Evolutionary conservation across 352 stramenopile species (phyloP), one percentile per base, ranked within the genome.

Genomic region (Lagenidium giganteum): DNA sequence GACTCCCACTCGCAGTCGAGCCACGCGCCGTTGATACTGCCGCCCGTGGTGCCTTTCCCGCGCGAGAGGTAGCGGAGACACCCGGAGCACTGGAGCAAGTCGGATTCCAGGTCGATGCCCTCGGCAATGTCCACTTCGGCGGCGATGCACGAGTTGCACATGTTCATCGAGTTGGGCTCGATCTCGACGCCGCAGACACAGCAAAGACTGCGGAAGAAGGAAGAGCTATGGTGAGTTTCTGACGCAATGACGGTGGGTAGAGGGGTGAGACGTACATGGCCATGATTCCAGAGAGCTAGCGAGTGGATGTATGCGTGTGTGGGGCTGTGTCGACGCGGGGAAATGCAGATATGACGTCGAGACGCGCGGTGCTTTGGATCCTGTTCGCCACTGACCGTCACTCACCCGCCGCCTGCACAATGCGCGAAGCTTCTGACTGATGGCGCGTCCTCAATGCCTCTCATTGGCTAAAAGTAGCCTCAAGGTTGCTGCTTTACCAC

Each of bases 141-240:
- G 14, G 71, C 72, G 26, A 87, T 61, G 55, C 79, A 92, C 11
- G 64, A 57, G 40, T 50, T 47, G 68, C 79, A 92, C 79, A 89
- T 92, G 62, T 88, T 89, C 45, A 85, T 54, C 8, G 69, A 61
- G 37, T 92, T 92, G 39, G 74, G 59, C 56, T 87, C 75, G 49
- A 92, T 89, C 37, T 71, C 51, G 8, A 61, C 51, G 41, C 74
- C 61, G 48, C 61, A 71, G 9, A 71, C 47, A 31, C 61, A 71
- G 31, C 61, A 71, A 18, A 66, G 52, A 42, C 49, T 57, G 35
- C n/a, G n/a, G 14, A 66, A 83, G 14, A 47, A 21, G 26, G 5
- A 14, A 42, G 6, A 18, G 31, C 28, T 18, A 28, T 42, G 31
- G 14, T 46, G 13, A 28, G 21, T 9, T 30, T 43, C 20, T 31